These are phyloP conservation scores for Neodidymelliopsis sp. DNA, from an alignment of 2,329 filamentous ascomycete genomes.

Conservation along the genomic window DNA sequence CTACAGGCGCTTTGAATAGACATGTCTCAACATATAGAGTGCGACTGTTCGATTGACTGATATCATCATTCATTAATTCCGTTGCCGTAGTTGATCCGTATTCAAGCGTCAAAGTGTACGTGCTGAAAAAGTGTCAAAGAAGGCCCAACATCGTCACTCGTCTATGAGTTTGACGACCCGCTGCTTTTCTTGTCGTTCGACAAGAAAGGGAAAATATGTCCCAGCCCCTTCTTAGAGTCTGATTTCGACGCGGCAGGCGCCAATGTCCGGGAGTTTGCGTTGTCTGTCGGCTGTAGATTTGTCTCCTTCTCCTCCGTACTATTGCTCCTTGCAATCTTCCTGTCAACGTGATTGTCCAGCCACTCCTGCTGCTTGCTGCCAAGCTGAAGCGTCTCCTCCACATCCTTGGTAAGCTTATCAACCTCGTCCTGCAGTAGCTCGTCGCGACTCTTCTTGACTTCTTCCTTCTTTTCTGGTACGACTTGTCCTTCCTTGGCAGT, in stretches of 20 bases:
- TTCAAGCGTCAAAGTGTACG: no score
- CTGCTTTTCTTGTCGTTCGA: background rate
- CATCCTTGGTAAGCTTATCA: conserved; percentile 64
- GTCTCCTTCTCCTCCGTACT: conserved; percentile 16
- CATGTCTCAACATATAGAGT: no score
- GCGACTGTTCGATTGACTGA: no score
- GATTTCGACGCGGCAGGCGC: background rate
- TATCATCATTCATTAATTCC: no score
- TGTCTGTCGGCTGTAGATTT: background rate
- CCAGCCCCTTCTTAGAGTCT: background rate
- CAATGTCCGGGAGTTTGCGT: background rate
- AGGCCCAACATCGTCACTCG: no score
- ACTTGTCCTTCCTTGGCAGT: conserved; percentile 60
- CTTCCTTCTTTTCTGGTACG: conserved; percentile 43
- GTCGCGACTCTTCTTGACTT: conserved; percentile 58
- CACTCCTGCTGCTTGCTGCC: conserved; percentile 41
- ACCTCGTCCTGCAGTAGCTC: conserved; percentile 66
- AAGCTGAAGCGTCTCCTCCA: conserved; percentile 61
- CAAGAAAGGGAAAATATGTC: conserved; percentile 32
- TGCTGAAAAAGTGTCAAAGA: no score
- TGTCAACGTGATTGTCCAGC: conserved; percentile 43
- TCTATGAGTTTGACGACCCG: no score
- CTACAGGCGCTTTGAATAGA: no score
- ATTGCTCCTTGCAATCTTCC: conserved; percentile 35
- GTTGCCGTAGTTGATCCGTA: no score